phyloP scores from a whole-genome alignment of 768 basidiomycete genomes.

The Suillus ampliporus region DNA sequence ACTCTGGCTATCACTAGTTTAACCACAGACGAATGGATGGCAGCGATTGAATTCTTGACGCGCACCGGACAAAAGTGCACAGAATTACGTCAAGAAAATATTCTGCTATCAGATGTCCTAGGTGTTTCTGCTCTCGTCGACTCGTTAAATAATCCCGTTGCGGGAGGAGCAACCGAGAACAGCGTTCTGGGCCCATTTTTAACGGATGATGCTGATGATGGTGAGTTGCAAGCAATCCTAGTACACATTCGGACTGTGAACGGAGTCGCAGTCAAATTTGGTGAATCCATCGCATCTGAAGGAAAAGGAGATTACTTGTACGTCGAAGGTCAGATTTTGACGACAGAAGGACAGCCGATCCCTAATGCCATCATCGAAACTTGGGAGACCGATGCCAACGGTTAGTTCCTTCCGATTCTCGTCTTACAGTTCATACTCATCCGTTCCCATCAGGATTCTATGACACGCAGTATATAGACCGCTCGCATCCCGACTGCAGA shows the following conservation, averaged over 20 bases:
- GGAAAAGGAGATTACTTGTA: constrained; percentile 87
- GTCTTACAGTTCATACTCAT: constrained; percentile 33
- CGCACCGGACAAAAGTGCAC: constrained; percentile 75
- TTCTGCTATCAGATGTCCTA: constrained; percentile 82
- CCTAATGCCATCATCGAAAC: constrained; percentile 73
- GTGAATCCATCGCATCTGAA: constrained; percentile 84
- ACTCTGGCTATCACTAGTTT: constrained; percentile 43
- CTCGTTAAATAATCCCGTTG: constrained; percentile 69
- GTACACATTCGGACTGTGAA: background rate
- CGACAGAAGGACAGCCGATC: constrained; percentile 67
- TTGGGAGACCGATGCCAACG: constrained; percentile 80
- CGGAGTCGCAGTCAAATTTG: constrained; percentile 55
- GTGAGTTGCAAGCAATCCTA: constrained; percentile 44
- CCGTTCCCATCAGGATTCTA: constrained; percentile 32
- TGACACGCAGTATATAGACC: constrained; percentile 58
- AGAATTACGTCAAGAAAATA: constrained; percentile 76
- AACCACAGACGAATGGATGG: constrained; percentile 88
- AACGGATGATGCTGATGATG: constrained; percentile 75
- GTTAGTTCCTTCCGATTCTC: constrained; percentile 40
- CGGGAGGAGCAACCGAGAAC: constrained; percentile 67
- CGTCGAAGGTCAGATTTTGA: constrained; percentile 71
- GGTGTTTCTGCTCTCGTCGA: constrained; percentile 84
- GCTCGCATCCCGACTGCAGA: constrained; percentile 71
- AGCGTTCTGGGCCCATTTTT: constrained; percentile 86
- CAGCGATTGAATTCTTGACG: constrained; percentile 79